Evolutionary conservation across 306 rosid species (phyloP), one percentile per base, ranked within the genome.

Genomic region (Sicyos edulis): DNA sequence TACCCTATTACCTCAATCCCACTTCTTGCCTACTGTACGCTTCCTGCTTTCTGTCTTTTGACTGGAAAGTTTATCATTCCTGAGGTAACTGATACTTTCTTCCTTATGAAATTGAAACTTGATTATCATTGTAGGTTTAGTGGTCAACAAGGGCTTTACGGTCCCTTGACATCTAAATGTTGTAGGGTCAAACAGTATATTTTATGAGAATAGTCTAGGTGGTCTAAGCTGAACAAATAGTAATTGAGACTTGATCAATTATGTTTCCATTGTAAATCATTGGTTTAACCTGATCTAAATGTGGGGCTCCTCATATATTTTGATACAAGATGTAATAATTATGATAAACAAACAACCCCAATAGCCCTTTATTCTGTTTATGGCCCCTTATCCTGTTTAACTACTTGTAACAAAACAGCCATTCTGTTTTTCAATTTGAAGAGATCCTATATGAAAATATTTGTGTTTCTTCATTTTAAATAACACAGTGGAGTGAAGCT

Each of bases 41-140:
- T 95, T 68, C 99, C 99, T 64, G 97, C 99, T 1, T 89, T 95
- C 71, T 95, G 99, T 84, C 99, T 95, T 70, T 85, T 95, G 77
- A 95, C 99, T 17, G 87, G 87, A 52, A 95, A 95, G 70, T 95
- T 95, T 75, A 95, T 95, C 80, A 95, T 95, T 85, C 99, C 99
- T 4, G 99, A 91, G 97, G 99, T 86, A 76, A 78, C 58, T 40
- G 16, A 16, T n/a, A 26, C 45, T 56, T 73, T 16, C 10, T 59
- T 59, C 11, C 24, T 59, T 50, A 0, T 26, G 34, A 45, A 51
- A 47, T 10, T 42, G 10, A 42, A 65, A 50, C 32, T 24, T 61
- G 12, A 42, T 42, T 0, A 42, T 37, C 8, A 37, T 37, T 7
- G 8, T 37, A 0, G 44, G 44, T 7, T 37, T 37, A 37, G 44